Base-by-base conservation (phyloP, 2,329 filamentous ascomycete species). In the Fusarium equiseti region DNA sequence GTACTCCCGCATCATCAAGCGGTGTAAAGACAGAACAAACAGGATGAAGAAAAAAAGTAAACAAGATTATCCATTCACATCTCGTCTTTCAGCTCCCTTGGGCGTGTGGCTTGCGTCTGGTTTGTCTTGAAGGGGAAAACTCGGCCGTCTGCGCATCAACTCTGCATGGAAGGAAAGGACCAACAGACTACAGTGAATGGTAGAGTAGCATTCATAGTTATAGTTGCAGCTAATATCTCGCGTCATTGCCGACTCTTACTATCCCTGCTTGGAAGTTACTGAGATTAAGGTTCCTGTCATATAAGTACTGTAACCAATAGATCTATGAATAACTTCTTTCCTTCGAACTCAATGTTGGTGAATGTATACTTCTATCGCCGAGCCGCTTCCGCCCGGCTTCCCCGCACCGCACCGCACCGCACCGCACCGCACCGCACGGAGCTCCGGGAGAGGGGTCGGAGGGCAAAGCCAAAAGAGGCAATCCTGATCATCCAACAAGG, bases 101-200 rank as follows among this genome's bases (percentile, higher is more conserved):
- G 40, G 31, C 26, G 46, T 43, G 67, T 70, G 68, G 68, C 67
- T 70, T 71, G 58, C 51, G 53, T 53, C 22, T 54, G 43, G 29
- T 38, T 42, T 51, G 44, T 40, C 66, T 59, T 43, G 66, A 71
- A 70, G 55, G 45, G 54, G 65, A 56, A 69, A 69, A 53, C 50
- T 65, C 59, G 59, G 59, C 66, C 59, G 65, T 55, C 32, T 59
- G 31, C 20, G 51, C 61, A 64, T 61, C 31, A 18, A 64, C 26
- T 45, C 44, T 48, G 32, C 52, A 44, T 38, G 24, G 31, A 11
- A 49, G 16, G 5, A 24, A 40, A 43, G 31, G 26, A 43, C 32
- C 27, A 48, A 45, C 26, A 22, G 8, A 40, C 31, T 6, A 10
- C 18, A 38, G 26, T 44, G 31, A 49, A 51, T 26, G 9, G n/a